Evolutionary conservation across 73 alveolate species (phyloP), one percentile per base, ranked within the genome.

Genomic region (Breviolum minutum): DNA sequence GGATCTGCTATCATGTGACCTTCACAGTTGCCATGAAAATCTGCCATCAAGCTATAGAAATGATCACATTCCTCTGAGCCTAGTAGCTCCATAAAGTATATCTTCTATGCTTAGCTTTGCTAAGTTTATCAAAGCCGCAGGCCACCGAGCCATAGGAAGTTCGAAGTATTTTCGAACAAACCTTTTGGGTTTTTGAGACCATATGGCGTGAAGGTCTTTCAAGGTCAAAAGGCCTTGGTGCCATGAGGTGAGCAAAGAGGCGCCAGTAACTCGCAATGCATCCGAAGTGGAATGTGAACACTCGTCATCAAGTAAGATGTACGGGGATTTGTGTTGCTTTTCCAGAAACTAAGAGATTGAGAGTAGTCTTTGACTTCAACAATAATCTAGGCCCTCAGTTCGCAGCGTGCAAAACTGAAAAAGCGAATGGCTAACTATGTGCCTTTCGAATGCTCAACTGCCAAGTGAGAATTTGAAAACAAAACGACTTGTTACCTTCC

Each of bases 151-250:
- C 54, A 9, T 30, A 0, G 86, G 63, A 8, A 63, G 66, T 29
- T 48, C 88, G 88, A 80, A 80, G 88, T 80, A 32, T 80, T 80
- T 80, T 80, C 88, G 69, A 48, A 30, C 88, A 63, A 80, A 7
- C 87, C 27, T 8, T 12, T 8, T 9, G 63, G 26, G 13, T 17
- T 77, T 77, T 26, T 29, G 12, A 16, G 88, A 32, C 68, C 88
- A 80, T 80, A 27, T 80, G 32, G 88, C 88, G 54, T 29, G 68
- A 80, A 80, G 88, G 30, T 80, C 88, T 63, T 80, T 63, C 88
- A 80, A 80, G 32, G 32, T 26, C 54, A 63, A 63, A 32, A 80
- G 88, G 88, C 88, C 88, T 80, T 27, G 62, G 16, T 66, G 16
- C 54, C 54, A 40, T 40, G 54, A 40, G 54, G 3, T 40, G 54